Evolutionary conservation across 768 basidiomycete genomes (phyloP).

Genomic region (Kwoniella mangroviensis): DNA sequence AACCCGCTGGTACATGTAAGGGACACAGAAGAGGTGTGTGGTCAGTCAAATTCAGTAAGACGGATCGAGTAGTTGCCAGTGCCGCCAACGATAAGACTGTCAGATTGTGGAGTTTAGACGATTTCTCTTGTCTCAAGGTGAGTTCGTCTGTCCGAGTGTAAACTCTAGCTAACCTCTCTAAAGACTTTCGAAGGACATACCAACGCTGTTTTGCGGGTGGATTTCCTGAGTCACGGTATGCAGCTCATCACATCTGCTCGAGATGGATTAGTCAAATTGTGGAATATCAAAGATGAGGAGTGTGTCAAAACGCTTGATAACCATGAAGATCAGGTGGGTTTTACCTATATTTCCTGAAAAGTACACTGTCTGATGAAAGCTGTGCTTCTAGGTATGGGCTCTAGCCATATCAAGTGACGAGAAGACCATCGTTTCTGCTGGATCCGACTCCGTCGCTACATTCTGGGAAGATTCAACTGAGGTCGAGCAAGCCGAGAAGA

Average conservation of each 20-base stretch:
- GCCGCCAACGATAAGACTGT: constrained; percentile 95
- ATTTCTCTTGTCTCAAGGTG: constrained; percentile 81
- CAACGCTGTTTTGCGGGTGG: constrained; percentile 91
- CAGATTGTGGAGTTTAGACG: constrained; percentile 90
- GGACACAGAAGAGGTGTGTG: constrained; percentile 97
- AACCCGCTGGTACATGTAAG: constrained; percentile 81
- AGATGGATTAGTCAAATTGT: constrained; percentile 93
- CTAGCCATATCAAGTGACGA: constrained; percentile 82
- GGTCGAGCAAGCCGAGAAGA: constrained; percentile 75
- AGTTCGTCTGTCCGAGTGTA: constrained; percentile 18
- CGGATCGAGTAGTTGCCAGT: constrained; percentile 83
- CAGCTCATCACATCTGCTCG: constrained; percentile 89
- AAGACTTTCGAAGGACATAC: constrained; percentile 97
- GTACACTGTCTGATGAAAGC: neutral
- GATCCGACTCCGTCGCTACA: constrained; percentile 92
- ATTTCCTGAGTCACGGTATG: constrained; percentile 79
- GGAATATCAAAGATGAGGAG: constrained; percentile 87
- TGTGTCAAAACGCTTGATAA: constrained; percentile 90
- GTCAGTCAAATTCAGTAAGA: constrained; percentile 83
- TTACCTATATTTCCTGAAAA: neutral
- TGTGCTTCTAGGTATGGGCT: constrained; percentile 81
- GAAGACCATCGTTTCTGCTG: constrained; percentile 83
- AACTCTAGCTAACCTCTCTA: neutral
- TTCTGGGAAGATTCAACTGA: constrained; percentile 97
- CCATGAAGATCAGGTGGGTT: constrained; percentile 92